Evolutionary conservation across 495 filamentous ascomycete species (phyloP).

Genomic region (Hyphodiscus hymeniophilus): DNA sequence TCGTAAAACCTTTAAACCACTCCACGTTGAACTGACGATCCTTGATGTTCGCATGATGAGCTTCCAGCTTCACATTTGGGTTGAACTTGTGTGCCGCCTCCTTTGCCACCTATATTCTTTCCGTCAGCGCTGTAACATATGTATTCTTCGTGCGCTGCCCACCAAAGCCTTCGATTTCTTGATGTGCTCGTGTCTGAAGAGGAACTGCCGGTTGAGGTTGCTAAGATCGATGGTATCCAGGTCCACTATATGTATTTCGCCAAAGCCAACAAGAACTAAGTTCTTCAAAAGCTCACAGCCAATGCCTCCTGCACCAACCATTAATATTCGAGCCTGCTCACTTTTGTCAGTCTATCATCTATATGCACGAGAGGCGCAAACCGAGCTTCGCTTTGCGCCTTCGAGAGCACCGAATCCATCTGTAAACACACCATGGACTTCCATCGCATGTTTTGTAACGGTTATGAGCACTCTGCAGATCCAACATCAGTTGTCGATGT

Average conservation of each 20-base stretch:
- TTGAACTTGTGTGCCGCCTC: slow-evolving; percentile 90
- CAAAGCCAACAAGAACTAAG: slow-evolving; percentile 86
- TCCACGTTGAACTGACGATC: slow-evolving; percentile 82
- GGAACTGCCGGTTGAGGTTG: slow-evolving; percentile 96
- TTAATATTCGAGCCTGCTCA: slow-evolving; percentile 73
- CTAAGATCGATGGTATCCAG: slow-evolving; percentile 97
- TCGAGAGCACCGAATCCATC: too few relatives aligned
- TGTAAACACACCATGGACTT: too few relatives aligned
- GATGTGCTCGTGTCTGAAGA: slow-evolving; percentile 95
- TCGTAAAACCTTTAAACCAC: slow-evolving; percentile 75
- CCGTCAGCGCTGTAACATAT: slow-evolving; percentile 22
- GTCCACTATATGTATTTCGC: slow-evolving; percentile 92
- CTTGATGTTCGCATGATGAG: slow-evolving; percentile 94
- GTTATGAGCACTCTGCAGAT: not conserved
- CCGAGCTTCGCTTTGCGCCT: not conserved
- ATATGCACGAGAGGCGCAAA: slow-evolving; percentile 3
- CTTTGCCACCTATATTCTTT: slow-evolving; percentile 67
- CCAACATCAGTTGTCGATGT: not conserved
- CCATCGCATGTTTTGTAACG: too few relatives aligned
- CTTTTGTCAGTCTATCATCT: slow-evolving; percentile 10
- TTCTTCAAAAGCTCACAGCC: slow-evolving; percentile 98
- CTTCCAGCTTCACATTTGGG: slow-evolving; percentile 77
- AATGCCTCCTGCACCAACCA: slow-evolving; percentile 95
- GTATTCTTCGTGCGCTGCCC: slow-evolving; percentile 26
- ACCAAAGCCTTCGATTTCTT: slow-evolving; percentile 95